These are phyloP conservation scores for Sordariomycetes sp. DNA, from an alignment of 2,329 filamentous ascomycete species.

Conservation along the genomic window DNA sequence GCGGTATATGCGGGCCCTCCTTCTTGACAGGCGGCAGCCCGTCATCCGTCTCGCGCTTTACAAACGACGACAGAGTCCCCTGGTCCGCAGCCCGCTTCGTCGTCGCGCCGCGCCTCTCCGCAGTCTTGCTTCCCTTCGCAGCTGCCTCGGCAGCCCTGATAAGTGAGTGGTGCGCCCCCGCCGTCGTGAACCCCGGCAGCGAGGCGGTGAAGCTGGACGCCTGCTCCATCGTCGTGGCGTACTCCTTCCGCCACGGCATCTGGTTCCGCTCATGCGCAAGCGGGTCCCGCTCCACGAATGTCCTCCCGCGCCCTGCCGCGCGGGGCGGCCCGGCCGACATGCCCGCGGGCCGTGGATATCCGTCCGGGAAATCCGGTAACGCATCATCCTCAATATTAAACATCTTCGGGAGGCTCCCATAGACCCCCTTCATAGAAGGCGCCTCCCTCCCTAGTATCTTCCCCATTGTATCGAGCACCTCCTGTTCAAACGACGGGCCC, in stretches of 20 bases:
- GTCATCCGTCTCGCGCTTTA: slow-evolving; percentile 6
- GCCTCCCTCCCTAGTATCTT: slow-evolving; percentile 54
- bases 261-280: slow-evolving; percentile 11
- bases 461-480: slow-evolving; percentile 51
- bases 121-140: slow-evolving; percentile 7
- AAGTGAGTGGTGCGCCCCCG: slow-evolving; percentile 36
- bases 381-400: slow-evolving; percentile 51
- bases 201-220: slow-evolving; percentile 43
- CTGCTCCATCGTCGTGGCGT: slow-evolving; percentile 49
- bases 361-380: slow-evolving; percentile 49
- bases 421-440: slow-evolving; percentile 41
- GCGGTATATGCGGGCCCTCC: slow-evolving; percentile 15
- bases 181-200: slow-evolving; percentile 48
- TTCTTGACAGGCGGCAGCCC: slow-evolving; percentile 4
- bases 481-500: slow-evolving; percentile 57
- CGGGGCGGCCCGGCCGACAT: slow-evolving; percentile 12
- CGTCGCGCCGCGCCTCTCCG: slow-evolving; percentile 8
- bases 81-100: slow-evolving; percentile 17
- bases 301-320: slow-evolving; percentile 8
- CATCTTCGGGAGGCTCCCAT: slow-evolving; percentile 36
- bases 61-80: slow-evolving; percentile 25
- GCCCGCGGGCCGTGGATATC: slow-evolving; percentile 14
- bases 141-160: slow-evolving; percentile 17
- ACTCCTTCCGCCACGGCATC: slow-evolving; percentile 26
- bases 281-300: slow-evolving; percentile 10